Evolutionary conservation across 768 basidiomycete genomes (phyloP).

Genomic region (Lactarius hengduanensis): DNA sequence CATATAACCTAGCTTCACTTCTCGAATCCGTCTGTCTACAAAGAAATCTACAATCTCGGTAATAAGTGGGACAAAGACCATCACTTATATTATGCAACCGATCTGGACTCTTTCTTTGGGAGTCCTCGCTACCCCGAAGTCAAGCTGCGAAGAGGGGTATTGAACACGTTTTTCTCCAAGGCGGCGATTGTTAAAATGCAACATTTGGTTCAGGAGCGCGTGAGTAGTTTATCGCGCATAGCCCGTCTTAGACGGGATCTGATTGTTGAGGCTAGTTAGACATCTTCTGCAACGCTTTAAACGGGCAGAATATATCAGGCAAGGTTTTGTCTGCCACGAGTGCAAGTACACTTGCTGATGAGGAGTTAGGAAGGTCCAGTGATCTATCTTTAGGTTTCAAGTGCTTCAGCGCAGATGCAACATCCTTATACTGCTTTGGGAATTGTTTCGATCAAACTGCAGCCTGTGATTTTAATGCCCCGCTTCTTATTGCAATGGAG

Average conservation of each 20-base stretch:
- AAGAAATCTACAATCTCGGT: conserved; percentile 3
- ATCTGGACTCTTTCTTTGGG: conserved; percentile 7
- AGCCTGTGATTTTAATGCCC: neutral
- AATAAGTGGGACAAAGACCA: conserved; percentile 11
- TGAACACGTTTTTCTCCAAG: conserved; percentile 5
- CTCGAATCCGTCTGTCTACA: conserved; percentile 4
- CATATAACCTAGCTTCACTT: neutral
- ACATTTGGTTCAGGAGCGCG: conserved; percentile 1
- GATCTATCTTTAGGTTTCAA: conserved; percentile 7
- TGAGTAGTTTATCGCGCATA: neutral
- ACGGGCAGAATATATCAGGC: neutral
- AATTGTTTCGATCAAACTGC: conserved; percentile 5
- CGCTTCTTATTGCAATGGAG: conserved; percentile 1
- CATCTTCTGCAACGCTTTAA: conserved; percentile 5
- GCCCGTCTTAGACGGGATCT: neutral
- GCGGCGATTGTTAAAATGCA: conserved; percentile 3
- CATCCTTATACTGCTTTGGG: conserved; percentile 7
- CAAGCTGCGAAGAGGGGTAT: conserved; percentile 1
- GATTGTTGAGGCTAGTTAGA: neutral
- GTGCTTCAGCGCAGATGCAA: conserved; percentile 10
- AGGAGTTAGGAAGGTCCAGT: conserved; percentile 8
- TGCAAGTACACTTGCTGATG: neutral
- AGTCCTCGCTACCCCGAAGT: conserved; percentile 7
- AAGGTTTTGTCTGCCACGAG: neutral
- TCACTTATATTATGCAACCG: neutral